Conservation (phyloP, 1,284 basidiomycete genomes). For the Athelia sp. region DNA sequence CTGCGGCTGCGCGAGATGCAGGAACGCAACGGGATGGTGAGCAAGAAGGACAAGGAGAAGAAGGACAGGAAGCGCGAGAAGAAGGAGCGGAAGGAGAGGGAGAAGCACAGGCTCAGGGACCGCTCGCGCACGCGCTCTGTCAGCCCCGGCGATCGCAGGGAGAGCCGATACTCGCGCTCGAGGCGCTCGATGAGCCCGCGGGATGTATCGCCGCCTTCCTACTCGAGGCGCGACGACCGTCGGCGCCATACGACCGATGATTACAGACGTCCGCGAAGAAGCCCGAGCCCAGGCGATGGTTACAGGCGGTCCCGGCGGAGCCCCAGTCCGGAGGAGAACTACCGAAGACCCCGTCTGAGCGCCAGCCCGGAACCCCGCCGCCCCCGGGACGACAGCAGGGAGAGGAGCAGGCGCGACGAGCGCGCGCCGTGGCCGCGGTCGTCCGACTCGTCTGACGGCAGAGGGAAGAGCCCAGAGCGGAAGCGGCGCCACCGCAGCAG, state of each 20-base stretch:
- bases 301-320: too few species aligned
- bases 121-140: slow-evolving; percentile 34
- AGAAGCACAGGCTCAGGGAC: slow-evolving; percentile 40
- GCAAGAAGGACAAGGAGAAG: slow-evolving; percentile 74
- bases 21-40: slow-evolving; percentile 69
- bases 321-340: too few species aligned
- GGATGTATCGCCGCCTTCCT: slow-evolving; percentile 33
- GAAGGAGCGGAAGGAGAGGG: slow-evolving; percentile 55
- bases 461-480: slow-evolving; percentile 19
- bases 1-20: slow-evolving; percentile 81
- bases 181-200: slow-evolving; percentile 35
- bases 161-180: slow-evolving; percentile 24
- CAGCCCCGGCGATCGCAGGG: slow-evolving; percentile 24
- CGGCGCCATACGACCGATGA: slow-evolving; percentile 7
- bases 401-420: slow-evolving; percentile 8
- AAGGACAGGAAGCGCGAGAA: slow-evolving; percentile 63
- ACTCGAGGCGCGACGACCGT: slow-evolving; percentile 16
- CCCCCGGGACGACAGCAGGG: slow-evolving; percentile 17
- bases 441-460: slow-evolving; percentile 45
- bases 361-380: slow-evolving; percentile 21
- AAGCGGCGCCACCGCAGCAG: slow-evolving; percentile 41
- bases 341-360: slow-evolving; percentile 4
- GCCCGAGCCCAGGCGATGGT: slow-evolving; percentile 25
- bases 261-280: slow-evolving; percentile 13
- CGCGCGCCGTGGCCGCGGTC: slow-evolving; percentile 30